Evolutionary conservation across 495 filamentous ascomycete genomes (phyloP).

Genomic region (Penicillium cinerascens): DNA sequence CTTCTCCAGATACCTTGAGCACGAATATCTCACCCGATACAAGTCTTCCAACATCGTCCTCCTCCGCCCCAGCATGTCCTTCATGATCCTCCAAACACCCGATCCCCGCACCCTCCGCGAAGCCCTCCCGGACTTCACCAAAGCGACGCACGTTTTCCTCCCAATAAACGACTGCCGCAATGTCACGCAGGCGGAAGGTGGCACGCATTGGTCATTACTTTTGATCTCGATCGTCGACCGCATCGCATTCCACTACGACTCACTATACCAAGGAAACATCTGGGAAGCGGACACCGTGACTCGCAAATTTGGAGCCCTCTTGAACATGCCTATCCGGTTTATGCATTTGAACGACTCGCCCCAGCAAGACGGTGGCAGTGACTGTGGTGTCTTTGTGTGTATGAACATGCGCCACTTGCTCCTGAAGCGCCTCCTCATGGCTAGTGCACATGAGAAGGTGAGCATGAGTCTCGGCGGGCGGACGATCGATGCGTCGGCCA

Average conservation of each 20-base stretch:
- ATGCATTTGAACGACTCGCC: slow-evolving; percentile 78
- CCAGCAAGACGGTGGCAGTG: slow-evolving; percentile 86
- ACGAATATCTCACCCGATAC: slow-evolving; percentile 72
- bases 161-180: slow-evolving; percentile 89
- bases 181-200: slow-evolving; percentile 74
- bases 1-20: slow-evolving; percentile 73
- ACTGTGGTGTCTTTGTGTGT: slow-evolving; percentile 97
- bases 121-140: slow-evolving; percentile 60
- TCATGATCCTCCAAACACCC: slow-evolving; percentile 81
- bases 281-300: slow-evolving; percentile 65
- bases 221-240: slow-evolving; percentile 85
- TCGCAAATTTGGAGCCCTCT: slow-evolving; percentile 57
- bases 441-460: slow-evolving; percentile 75
- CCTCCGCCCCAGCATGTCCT: slow-evolving; percentile 88
- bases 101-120: slow-evolving; percentile 66
- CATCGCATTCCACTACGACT: slow-evolving; percentile 96
- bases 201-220: slow-evolving; percentile 92
- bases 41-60: slow-evolving; percentile 82
- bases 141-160: slow-evolving; percentile 91
- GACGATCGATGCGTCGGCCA: slow-evolving; percentile 68
- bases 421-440: slow-evolving; percentile 72
- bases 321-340: slow-evolving; percentile 65
- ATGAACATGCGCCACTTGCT: slow-evolving; percentile 87
- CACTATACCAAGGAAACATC: slow-evolving; percentile 71
- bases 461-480: slow-evolving; percentile 86